These are phyloP conservation scores for Lepidium africanum DNA, from an alignment of 345 rosid species.

Conservation along the genomic window DNA sequence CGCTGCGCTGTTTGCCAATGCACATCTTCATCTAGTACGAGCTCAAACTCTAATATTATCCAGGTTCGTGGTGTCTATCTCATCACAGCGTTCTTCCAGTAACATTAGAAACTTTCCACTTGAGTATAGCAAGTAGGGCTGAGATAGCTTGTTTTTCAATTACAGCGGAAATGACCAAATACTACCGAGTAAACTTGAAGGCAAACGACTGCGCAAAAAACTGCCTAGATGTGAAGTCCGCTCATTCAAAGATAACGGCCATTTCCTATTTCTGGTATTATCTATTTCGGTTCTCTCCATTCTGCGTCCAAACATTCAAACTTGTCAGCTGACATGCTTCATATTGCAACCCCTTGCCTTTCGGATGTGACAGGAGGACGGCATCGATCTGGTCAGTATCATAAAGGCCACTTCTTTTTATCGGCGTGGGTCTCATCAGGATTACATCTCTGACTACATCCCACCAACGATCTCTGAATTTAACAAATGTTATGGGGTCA, in stretches of 20 bases:
- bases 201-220: conserved; percentile 40
- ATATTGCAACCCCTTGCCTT: neutral
- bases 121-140: neutral
- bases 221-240: conserved; percentile 50
- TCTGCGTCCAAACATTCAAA: neutral
- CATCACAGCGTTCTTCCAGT: neutral
- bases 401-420: conserved; percentile 57
- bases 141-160: neutral
- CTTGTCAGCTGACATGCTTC: neutral
- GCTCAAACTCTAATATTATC: conserved; percentile 58
- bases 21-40: conserved; percentile 64
- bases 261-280: conserved; percentile 71
- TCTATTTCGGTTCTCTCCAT: conserved; percentile 1
- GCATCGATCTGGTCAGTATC: conserved; percentile 46
- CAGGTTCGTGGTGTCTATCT: conserved; percentile 34
- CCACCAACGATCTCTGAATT: conserved; percentile 55
- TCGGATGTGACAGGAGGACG: conserved; percentile 49
- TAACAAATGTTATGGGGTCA: conserved; percentile 20
- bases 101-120: neutral
- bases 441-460: conserved; percentile 46
- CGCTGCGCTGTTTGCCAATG: conserved; percentile 53
- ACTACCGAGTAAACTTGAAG: conserved; percentile 64
- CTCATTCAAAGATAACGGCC: conserved; percentile 48
- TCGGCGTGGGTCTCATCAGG: conserved; percentile 47
- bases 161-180: conserved; percentile 73